phyloP scores from a whole-genome alignment of 345 rosid species.

The Eucalyptus marginata region DNA sequence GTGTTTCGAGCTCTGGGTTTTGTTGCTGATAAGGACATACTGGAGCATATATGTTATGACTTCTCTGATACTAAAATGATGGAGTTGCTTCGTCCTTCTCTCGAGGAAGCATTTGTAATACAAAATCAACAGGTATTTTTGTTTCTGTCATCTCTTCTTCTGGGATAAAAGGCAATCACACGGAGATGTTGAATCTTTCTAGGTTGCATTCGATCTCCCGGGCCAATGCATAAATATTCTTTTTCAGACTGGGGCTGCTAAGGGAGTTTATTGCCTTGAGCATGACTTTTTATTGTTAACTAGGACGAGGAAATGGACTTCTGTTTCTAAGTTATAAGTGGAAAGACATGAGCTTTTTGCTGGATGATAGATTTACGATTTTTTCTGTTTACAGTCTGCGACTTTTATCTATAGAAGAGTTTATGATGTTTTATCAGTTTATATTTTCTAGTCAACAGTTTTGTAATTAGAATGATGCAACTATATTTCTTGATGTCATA shows the following conservation, averaged over 20 bases:
- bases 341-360: background rate
- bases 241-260: no score
- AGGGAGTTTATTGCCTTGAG: background rate
- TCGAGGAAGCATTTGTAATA: slow-evolving; percentile 97
- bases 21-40: slow-evolving; percentile 93
- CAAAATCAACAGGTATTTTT: slow-evolving; percentile 81
- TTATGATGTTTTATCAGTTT: background rate
- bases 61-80: slow-evolving; percentile 91
- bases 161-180: background rate
- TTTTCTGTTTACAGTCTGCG: background rate
- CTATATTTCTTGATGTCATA: background rate
- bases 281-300: background rate
- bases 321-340: background rate
- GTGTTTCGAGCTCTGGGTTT: slow-evolving; percentile 96
- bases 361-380: background rate
- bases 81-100: slow-evolving; percentile 95
- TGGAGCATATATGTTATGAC: slow-evolving; percentile 92
- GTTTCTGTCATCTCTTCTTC: background rate
- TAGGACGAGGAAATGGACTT: background rate
- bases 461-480: background rate
- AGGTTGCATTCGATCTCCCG: no score
- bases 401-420: background rate
- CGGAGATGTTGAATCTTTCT: no score
- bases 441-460: background rate
- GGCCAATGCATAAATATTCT: no score